Evolutionary conservation across 495 filamentous ascomycete species (phyloP), one percentile per base, ranked within the genome.

Genomic region (Melanomma pulvis-pyrius): DNA sequence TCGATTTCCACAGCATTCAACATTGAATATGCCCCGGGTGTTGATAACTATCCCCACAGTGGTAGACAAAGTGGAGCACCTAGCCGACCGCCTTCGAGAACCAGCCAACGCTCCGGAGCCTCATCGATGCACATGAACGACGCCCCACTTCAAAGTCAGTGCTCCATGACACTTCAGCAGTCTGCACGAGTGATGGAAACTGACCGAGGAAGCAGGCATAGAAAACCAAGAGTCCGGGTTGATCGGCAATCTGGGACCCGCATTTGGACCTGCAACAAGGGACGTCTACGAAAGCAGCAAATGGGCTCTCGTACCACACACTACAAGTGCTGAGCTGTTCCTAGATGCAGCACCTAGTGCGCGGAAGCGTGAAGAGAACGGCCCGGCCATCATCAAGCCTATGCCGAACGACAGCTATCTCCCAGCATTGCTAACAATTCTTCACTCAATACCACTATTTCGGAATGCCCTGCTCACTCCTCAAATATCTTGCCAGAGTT

Each of bases 371-470:
- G 75, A 78, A 7, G 72, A 75, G 8, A 81, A 79, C 56, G 81
- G 82, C 22, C 91, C 92, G 1, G 86, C 85, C 0, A 93, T 96
- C 62, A 78, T 97, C 48, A 87, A 87, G 51, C 87, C 89, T 48
- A 83, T 85, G 13, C 82, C 82, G 2, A 79, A 78, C 17, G 75
- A 77, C 26, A 81, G 87, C 51, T 85, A 86, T 65, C 75, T 96
- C 13, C 86, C 89, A 25, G 85, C 82, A 0, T 75, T 93, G 0
- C 63, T 97, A 36, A 92, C 89, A 12, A 92, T 96, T 48, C 79
- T 91, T n/a, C 90, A 93, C 71, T 81, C 87, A 46, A 93, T 97
- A 59, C 93, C 93, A n/a, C 78, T 87, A 41, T 87, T 87, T 15
- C 83, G 92, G 51, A 90, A 94, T 68, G 82, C 87, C 8, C 81